Conservation (phyloP, 2,329 filamentous ascomycete species). For the Fusarium sp. region DNA sequence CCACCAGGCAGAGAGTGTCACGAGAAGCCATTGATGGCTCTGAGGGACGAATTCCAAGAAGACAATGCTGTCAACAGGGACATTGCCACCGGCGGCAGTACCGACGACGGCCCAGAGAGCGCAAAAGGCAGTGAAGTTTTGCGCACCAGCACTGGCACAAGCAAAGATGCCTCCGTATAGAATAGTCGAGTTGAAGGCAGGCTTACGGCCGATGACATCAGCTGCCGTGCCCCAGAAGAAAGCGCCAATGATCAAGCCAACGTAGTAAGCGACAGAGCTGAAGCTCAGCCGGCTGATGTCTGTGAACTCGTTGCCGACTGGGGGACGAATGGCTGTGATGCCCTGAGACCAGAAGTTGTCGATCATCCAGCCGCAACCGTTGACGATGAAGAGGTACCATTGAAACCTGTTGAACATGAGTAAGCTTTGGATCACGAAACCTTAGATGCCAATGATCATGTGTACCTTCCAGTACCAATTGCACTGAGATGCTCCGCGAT, state of each 20-base stretch:
- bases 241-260: slow-evolving; percentile 57
- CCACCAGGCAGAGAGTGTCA: slow-evolving; percentile 58
- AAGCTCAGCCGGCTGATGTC: slow-evolving; percentile 47
- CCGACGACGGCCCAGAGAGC: slow-evolving; percentile 63
- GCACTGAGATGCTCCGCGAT: slow-evolving; percentile 44
- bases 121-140: slow-evolving; percentile 67
- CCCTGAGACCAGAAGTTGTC: slow-evolving; percentile 57
- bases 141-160: slow-evolving; percentile 65
- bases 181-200: slow-evolving; percentile 58
- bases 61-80: slow-evolving; percentile 59
- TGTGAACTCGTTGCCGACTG: slow-evolving; percentile 48
- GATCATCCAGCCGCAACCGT: slow-evolving; percentile 60
- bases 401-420: slow-evolving; percentile 46
- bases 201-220: slow-evolving; percentile 54
- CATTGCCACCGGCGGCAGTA: slow-evolving; percentile 55
- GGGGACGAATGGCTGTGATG: slow-evolving; percentile 49
- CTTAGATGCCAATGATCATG: neutral
- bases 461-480: slow-evolving; percentile 52
- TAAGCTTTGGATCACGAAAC: neutral
- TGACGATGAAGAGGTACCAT: slow-evolving; percentile 59
- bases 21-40: slow-evolving; percentile 57
- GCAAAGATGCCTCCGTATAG: slow-evolving; percentile 65
- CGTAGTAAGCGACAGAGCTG: slow-evolving; percentile 49
- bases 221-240: slow-evolving; percentile 57
- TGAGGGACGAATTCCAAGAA: slow-evolving; percentile 59